Base-by-base conservation (phyloP, 139 green algal species). In the Coelastrella sp. region DNA sequence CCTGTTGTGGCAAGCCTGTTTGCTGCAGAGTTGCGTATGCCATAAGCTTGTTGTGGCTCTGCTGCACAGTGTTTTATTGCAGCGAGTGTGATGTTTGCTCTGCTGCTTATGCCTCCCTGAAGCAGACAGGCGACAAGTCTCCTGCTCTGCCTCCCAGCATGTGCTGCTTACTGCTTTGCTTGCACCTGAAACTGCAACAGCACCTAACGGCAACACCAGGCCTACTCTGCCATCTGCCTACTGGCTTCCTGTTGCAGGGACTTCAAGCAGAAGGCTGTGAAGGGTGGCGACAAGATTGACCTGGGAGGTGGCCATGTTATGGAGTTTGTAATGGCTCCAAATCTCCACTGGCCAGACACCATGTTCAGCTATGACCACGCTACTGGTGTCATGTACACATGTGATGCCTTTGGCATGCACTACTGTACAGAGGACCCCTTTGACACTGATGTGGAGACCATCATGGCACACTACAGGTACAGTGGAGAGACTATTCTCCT, bases 271-370 rank as follows among this genome's bases (percentile, higher is more conserved):
- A 87, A 92, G 83, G 85, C 74, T 23, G 93, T 95, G 60, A 94
- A 99, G 96, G 95, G 94, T 7, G 97, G 98, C 0, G 96, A 99
- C 92, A 96, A 92, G 76, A 91, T 99, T 14, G 97, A 98, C 91
- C 92, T 99, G 71, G 96, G 96, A 66, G 93, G 92, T 19, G 98
- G 96, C 5, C 98, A 99, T 89, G 93, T 95, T 66, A 91, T 99
- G 83, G 96, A 99, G 94, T 99, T 99, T 95, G 94, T 99, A 19
- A 97, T 98, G 93, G 98, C 98, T 6, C 98, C 98, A 83, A 99
- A 99, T 93, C 96, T 99, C 91, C 98, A 99, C 95, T 99, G 98
- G 97, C 94, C 95, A 20, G 97, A 98, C 94, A 98, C 97, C 88
- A 98, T 99, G 94, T 99, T 99, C 93, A 96, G 94, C 22, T 98